Conservation (phyloP, 139 green algal genomes). For the Chlamydomonas sp. region DNA sequence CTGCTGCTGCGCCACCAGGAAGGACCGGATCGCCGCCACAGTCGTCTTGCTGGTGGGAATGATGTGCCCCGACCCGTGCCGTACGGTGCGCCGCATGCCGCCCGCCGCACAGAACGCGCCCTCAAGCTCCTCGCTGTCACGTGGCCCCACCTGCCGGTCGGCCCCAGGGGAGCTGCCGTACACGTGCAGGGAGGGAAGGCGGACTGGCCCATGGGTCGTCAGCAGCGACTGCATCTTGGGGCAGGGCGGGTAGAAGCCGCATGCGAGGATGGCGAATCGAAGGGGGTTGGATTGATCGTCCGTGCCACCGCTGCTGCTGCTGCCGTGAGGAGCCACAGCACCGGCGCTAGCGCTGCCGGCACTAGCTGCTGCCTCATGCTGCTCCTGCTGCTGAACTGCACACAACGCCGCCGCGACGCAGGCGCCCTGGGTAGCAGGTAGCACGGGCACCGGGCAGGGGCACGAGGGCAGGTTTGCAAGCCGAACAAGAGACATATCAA, state of each 20-base stretch:
- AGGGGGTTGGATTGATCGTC: not conserved
- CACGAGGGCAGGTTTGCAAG: not conserved
- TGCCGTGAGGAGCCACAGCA: not conserved
- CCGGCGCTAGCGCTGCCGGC: not conserved
- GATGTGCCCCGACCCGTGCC: slow-evolving; percentile 24
- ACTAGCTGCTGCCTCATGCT: not conserved
- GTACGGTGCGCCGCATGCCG: not conserved
- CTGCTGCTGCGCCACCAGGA: slow-evolving; percentile 28
- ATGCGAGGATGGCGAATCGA: slow-evolving; percentile 51
- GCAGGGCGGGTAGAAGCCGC: slow-evolving; percentile 28
- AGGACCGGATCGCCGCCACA: slow-evolving; percentile 8
- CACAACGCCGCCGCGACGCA: slow-evolving; percentile 56
- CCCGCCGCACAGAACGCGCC: not conserved
- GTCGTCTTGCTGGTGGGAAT: slow-evolving; percentile 20
- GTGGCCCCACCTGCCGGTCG: slow-evolving; percentile 14
- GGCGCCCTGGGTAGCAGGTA: slow-evolving; percentile 33
- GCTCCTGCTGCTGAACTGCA: slow-evolving; percentile 51
- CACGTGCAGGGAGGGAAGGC: slow-evolving; percentile 54
- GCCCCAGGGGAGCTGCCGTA: slow-evolving; percentile 23
- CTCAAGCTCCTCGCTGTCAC: slow-evolving; percentile 7
- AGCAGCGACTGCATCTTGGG: slow-evolving; percentile 33
- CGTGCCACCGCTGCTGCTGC: not conserved
- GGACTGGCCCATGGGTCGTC: not conserved
- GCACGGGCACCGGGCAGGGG: too few relatives aligned
- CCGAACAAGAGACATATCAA: not conserved